Evolutionary conservation across 345 rosid species (phyloP).

Genomic region (Iberis pinnata): DNA sequence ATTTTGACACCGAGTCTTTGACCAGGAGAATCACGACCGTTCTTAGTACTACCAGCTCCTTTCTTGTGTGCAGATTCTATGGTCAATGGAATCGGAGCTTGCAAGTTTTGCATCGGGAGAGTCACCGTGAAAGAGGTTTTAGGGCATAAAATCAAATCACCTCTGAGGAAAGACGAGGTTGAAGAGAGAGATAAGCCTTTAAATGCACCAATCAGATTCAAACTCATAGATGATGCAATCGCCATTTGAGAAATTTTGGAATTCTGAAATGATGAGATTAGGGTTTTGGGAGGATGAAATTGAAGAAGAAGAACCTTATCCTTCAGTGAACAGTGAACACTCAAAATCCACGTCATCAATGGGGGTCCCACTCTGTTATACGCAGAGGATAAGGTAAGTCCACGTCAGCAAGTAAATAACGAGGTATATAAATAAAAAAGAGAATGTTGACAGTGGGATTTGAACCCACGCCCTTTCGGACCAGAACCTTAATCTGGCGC

Average conservation of each 20-base stretch:
- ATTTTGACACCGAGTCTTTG: conserved; percentile 93
- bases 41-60: conserved; percentile 99
- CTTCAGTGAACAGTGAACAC: conserved; percentile 4
- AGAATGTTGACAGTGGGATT: conserved; percentile 88
- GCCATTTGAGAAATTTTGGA: conserved; percentile 26
- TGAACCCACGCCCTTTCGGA: conserved; percentile 99
- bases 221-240: conserved; percentile 35
- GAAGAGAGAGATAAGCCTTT: conserved; percentile 58
- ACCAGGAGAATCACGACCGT: conserved; percentile 92
- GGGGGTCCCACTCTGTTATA: not conserved
- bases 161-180: conserved; percentile 51
- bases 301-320: not conserved
- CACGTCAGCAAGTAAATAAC: conserved; percentile 6
- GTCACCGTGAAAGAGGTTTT: conserved; percentile 36
- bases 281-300: conserved; percentile 18
- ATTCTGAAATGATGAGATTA: not conserved
- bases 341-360: conserved; percentile 14
- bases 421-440: not conserved
- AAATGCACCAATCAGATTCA: conserved; percentile 56
- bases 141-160: conserved; percentile 37
- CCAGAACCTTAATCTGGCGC: conserved; percentile 99
- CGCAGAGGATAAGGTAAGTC: conserved; percentile 10
- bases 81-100: conserved; percentile 46
- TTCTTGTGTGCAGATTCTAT: conserved; percentile 92
- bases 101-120: conserved; percentile 31